Evolutionary conservation across 768 basidiomycete species (phyloP), one percentile per base, ranked within the genome.

Genomic region (Candolleomyces aberdarensis): DNA sequence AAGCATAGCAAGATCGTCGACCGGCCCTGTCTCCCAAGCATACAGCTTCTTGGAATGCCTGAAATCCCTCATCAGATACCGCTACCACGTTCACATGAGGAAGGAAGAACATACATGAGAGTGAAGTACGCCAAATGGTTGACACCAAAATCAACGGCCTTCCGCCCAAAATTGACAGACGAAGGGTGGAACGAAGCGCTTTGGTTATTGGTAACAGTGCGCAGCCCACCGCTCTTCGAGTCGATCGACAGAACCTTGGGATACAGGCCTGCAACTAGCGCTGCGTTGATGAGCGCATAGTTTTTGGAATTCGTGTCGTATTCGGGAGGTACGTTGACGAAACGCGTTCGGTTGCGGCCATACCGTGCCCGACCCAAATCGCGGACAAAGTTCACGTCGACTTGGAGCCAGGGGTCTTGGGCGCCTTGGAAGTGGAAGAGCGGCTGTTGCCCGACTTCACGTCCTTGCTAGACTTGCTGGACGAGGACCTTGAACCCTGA

Each of bases 11-110:
- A 91, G 72, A 65, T 96, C 92, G 63, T 97, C 92, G 8, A 92
- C 84, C 5, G 94, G 92, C 6, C 92, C 87, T 0, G 90, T 94
- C 73, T 98, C 96, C 94, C 94, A 97, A 17, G 84, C 91, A 73
- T 93, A 96, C 31, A 96, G 74, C 71, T 86, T 94, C 75, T 94
- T 97, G 6, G 95, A 96, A 69, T 94, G 94, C 93, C 94, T 94
- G n/a, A n/a, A n/a, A n/a, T n/a, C n/a, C n/a, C n/a, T n/a, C n/a
- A n/a, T n/a, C n/a, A n/a, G n/a, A n/a, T n/a, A n/a, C n/a, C n/a
- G n/a, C n/a, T n/a, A n/a, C n/a, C n/a, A n/a, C n/a, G n/a, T n/a
- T n/a, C n/a, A n/a, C n/a, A n/a, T n/a, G n/a, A n/a, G n/a, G n/a
- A n/a, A n/a, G 32, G 32, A 32, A 22, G 17, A 13, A 59, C 62